These are phyloP conservation scores for Panellus pusillus DNA, from an alignment of 768 basidiomycete species.

Conservation along the genomic window DNA sequence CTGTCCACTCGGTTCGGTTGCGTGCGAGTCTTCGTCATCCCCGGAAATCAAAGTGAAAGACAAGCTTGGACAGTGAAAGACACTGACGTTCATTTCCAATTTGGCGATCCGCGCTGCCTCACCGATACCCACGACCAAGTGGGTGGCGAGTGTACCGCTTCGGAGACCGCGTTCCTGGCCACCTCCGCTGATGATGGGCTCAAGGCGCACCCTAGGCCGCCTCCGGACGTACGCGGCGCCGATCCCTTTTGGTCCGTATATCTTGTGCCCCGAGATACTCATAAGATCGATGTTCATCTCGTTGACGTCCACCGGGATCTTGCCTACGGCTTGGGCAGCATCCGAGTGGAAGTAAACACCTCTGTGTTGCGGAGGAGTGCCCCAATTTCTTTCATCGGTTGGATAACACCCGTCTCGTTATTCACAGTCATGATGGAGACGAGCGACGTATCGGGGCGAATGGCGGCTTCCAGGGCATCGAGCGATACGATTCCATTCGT, in stretches of 20 bases:
- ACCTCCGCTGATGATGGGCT: constrained; percentile 93
- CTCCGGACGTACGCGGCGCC: constrained; percentile 94
- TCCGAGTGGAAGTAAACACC: constrained; percentile 97
- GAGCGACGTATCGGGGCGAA: constrained; percentile 91
- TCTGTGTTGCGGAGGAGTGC: constrained; percentile 80
- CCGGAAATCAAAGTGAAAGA: not conserved
- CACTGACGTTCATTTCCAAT: constrained; percentile 88
- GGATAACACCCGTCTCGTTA: constrained; percentile 99
- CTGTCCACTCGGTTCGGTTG: constrained; percentile 47
- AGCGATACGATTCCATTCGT: constrained; percentile 81
- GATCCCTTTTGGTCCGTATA: constrained; percentile 97
- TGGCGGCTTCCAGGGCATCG: constrained; percentile 77
- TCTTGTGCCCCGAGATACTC: constrained; percentile 96
- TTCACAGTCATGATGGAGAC: constrained; percentile 99
- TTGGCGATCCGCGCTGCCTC: constrained; percentile 93
- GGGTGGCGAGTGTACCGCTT: constrained; percentile 90
- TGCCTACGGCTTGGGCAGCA: constrained; percentile 93
- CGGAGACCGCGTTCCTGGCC: constrained; percentile 96
- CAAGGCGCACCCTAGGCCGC: constrained; percentile 88
- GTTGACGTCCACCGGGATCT: constrained; percentile 91
- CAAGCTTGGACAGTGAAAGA: constrained; percentile 19
- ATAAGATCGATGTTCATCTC: constrained; percentile 94
- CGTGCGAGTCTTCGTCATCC: constrained; percentile 51
- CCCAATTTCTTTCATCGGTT: constrained; percentile 95
- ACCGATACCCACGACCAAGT: constrained; percentile 88